Evolutionary conservation across 2,329 filamentous ascomycete species (phyloP).

Genomic region (Fusarium sp.): DNA sequence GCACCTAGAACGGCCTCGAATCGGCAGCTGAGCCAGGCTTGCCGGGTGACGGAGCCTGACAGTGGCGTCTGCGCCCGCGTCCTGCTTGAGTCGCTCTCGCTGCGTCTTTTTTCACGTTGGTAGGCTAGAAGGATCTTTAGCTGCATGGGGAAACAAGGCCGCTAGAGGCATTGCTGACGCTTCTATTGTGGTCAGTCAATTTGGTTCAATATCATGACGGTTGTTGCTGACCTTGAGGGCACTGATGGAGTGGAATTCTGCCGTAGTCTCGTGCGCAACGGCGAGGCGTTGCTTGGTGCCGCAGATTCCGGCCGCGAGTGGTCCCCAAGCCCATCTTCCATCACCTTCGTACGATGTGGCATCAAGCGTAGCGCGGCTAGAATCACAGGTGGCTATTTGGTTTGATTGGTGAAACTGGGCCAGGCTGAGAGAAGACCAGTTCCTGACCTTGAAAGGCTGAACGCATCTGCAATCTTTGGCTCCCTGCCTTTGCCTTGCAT

Average conservation of each 20-base stretch:
- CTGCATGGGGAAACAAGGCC: constrained; percentile 19
- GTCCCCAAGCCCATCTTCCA: constrained; percentile 16
- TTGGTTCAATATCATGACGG: background rate
- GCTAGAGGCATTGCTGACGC: constrained; percentile 11
- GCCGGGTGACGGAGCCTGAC: constrained; percentile 23
- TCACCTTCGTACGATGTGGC: constrained; percentile 5
- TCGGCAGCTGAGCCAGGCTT: constrained; percentile 24
- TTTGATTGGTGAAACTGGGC: constrained; percentile 20
- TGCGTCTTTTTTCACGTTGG: constrained; percentile 33
- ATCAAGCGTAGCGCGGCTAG: constrained; percentile 17
- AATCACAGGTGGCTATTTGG: constrained; percentile 29
- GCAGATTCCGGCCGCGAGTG: constrained; percentile 23
- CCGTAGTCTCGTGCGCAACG: constrained; percentile 10
- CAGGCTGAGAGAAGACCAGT: constrained; percentile 9
- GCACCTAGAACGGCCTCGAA: constrained; percentile 40
- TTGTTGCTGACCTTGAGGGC: constrained; percentile 1
- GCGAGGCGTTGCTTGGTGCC: constrained; percentile 33
- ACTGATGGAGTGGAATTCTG: background rate
- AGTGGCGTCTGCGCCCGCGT: constrained; percentile 36
- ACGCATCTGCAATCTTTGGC: background rate
- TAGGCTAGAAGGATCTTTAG: constrained; percentile 23
- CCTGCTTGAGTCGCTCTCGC: constrained; percentile 29
- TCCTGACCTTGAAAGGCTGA: constrained; percentile 18
- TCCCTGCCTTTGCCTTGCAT: background rate
- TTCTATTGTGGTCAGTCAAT: background rate